Percentiles rank a stretch among this genome's conserved stretches.
Conservation (phyloP, 108 stramenopile genomes). For the Chaetoceros muelleri region DNA sequence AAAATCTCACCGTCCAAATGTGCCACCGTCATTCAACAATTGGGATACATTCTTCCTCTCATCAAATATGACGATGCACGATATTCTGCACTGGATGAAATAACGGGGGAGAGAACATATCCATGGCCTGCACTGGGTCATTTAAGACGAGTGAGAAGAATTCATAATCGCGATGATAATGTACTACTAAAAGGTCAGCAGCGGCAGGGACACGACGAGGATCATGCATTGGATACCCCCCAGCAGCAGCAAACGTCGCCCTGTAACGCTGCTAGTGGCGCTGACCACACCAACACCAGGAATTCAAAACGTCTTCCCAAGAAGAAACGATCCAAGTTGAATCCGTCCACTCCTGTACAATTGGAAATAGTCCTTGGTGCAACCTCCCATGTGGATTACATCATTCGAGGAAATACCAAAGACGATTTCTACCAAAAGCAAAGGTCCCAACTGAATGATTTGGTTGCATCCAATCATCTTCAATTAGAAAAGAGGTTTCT, state of each 20-base stretch:
- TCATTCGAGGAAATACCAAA: not conserved
- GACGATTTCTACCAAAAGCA: not conserved
- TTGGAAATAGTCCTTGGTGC: not conserved
- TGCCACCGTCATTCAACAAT: not conserved
- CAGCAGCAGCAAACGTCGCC: not conserved
- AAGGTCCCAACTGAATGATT: not conserved
- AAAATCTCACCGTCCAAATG: not conserved
- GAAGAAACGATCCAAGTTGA: not conserved
- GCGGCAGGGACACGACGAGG: too few species aligned
- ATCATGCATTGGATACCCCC: too few species aligned
- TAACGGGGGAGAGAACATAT: not conserved
- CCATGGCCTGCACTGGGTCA: not conserved
- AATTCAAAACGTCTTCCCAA: too few species aligned
- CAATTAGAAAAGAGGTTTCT: constrained; percentile 10
- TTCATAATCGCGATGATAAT: not conserved
- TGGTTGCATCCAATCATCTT: not conserved
- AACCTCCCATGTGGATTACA: not conserved
- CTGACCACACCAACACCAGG: too few species aligned
- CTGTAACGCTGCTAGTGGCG: too few species aligned
- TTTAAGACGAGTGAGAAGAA: not conserved
- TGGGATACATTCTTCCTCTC: not conserved
- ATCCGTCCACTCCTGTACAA: not conserved
- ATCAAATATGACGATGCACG: not conserved
- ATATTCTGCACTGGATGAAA: not conserved
- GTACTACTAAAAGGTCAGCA: too few species aligned